Conservation (phyloP, 2,329 filamentous ascomycete species). For the Trichoderma brevicompactum region DNA sequence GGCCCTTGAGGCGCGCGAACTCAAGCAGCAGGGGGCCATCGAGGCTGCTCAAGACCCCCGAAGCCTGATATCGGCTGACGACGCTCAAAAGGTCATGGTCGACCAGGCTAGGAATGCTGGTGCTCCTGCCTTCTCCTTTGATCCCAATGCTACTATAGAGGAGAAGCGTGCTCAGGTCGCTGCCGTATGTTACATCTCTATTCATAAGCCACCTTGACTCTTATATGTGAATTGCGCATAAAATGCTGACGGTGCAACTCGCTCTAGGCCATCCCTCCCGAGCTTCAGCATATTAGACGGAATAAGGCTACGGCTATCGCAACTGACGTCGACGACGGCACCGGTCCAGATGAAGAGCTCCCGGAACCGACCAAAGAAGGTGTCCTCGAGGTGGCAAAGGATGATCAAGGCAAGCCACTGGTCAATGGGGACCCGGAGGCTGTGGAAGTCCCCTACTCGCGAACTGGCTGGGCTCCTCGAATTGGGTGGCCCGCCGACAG, state of each 20-base stretch:
- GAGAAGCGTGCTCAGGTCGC: conserved; percentile 81
- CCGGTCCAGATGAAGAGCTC: conserved; percentile 72
- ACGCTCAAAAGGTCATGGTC: conserved; percentile 74
- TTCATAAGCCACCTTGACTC: background rate
- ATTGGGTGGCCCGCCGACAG: conserved; percentile 73
- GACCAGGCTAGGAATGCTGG: conserved; percentile 80
- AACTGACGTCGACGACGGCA: conserved; percentile 78
- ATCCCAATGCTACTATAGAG: conserved; percentile 81
- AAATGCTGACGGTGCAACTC: conserved; percentile 27
- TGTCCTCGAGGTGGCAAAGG: conserved; percentile 60
- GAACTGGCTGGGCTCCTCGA: conserved; percentile 85
- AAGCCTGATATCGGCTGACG: conserved; percentile 67
- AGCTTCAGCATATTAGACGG: conserved; percentile 43
- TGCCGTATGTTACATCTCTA: conserved; percentile 60
- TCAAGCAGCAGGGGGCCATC: conserved; percentile 79
- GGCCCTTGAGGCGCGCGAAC: conserved; percentile 56
- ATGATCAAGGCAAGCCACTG: conserved; percentile 53
- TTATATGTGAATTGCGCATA: conserved; percentile 31
- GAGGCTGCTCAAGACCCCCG: conserved; percentile 76
- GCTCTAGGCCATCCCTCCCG: conserved; percentile 44
- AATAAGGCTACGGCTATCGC: conserved; percentile 70
- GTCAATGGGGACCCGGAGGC: conserved; percentile 58
- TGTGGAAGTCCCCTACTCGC: conserved; percentile 51
- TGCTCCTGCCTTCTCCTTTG: conserved; percentile 79
- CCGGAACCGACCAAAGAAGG: conserved; percentile 74